Evolutionary conservation across 371 early-diverging fungal genomes (phyloP).

Genomic region (Mortierella sp.): DNA sequence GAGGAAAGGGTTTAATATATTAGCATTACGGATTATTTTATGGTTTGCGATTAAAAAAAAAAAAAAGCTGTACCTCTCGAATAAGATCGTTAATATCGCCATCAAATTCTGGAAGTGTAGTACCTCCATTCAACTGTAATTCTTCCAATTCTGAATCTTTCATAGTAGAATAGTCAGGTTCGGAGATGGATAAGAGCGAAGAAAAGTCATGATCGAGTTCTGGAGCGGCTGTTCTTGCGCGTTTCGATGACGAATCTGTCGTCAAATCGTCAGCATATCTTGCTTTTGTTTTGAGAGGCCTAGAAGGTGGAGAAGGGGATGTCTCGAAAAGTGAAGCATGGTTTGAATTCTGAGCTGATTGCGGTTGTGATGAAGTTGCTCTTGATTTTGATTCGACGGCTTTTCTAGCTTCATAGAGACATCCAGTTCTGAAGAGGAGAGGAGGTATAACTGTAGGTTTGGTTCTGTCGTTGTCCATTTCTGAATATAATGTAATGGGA

Average conservation of each 20-base stretch:
- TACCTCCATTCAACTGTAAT: background rate
- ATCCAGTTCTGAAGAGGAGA: background rate
- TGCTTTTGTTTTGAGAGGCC: background rate
- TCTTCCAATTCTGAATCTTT: background rate
- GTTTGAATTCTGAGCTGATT: background rate
- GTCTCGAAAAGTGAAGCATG: background rate
- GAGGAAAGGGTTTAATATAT: background rate
- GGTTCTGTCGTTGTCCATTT: background rate
- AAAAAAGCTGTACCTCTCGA: background rate
- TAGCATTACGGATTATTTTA: too few species aligned
- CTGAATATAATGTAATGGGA: too few species aligned
- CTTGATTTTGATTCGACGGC: background rate
- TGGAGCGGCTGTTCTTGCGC: background rate
- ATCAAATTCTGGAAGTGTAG: background rate
- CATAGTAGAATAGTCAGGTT: background rate
- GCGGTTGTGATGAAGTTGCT: background rate
- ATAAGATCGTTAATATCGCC: slow-evolving; percentile 3
- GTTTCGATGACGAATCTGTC: background rate
- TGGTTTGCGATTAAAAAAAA: background rate
- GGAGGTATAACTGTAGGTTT: background rate
- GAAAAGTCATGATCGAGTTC: background rate
- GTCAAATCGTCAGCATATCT: background rate
- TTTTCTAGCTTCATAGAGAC: slow-evolving; percentile 3
- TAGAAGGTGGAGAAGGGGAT: background rate
- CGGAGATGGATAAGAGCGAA: background rate